Conservation (phyloP, 2,329 filamentous ascomycete genomes). For the Macrophomina tecta region DNA sequence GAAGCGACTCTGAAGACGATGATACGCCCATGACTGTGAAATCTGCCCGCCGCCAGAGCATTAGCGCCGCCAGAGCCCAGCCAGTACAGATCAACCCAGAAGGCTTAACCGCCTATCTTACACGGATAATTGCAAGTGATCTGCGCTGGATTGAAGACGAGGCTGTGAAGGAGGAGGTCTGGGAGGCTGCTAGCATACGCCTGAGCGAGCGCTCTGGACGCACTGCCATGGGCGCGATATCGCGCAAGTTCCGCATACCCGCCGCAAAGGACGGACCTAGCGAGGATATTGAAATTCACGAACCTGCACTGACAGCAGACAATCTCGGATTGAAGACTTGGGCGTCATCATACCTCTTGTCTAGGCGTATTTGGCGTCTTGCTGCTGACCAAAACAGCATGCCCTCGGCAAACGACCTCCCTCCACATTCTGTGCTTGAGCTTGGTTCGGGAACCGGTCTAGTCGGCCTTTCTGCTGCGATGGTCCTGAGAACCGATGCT, state of each 20-base stretch:
- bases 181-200: conserved; percentile 78
- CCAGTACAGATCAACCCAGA: conserved; percentile 50
- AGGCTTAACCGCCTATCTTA: conserved; percentile 69
- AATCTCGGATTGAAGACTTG: conserved; percentile 93
- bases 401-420: conserved; percentile 5
- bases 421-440: conserved; percentile 63
- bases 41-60: conserved; percentile 17
- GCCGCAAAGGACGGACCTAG: conserved; percentile 36
- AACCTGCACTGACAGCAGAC: conserved; percentile 87
- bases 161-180: conserved; percentile 70
- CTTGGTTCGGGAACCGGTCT: conserved; percentile 90
- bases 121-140: conserved; percentile 69
- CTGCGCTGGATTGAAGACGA: conserved; percentile 73
- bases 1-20: conserved; percentile 49
- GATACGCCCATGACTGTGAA: conserved; percentile 31
- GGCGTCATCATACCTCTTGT: conserved; percentile 87
- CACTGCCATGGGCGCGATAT: conserved; percentile 68
- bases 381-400: conserved; percentile 29
- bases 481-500: conserved; percentile 69
- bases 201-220: conserved; percentile 87
- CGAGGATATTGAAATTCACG: conserved; percentile 75
- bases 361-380: conserved; percentile 66
- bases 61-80: conserved; percentile 15
- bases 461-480: conserved; percentile 84
- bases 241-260: conserved; percentile 65